A percentile compares a stretch with the other conserved stretches of the same genome.
These are phyloP conservation scores for Coffea humblotiana DNA, from an alignment of 305 asterid species.

Conservation along the genomic window DNA sequence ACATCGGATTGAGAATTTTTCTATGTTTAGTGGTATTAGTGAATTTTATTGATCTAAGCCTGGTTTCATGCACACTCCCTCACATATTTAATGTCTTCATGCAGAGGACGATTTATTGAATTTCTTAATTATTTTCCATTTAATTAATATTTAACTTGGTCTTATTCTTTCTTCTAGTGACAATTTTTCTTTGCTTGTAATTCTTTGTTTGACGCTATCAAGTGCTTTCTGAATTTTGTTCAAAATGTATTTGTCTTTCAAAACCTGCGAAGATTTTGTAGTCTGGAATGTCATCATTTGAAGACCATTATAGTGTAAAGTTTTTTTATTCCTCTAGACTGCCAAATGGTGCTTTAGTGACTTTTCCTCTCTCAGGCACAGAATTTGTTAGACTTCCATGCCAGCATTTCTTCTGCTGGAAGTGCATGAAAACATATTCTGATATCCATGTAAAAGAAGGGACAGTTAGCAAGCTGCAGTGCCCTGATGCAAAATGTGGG, in stretches of 20 bases:
- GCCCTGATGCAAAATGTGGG: conserved; percentile 87
- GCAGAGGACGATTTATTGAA: background rate
- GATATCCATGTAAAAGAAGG: conserved; percentile 81
- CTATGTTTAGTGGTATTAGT: background rate
- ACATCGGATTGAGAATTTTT: background rate
- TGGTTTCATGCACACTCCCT: too few species aligned
- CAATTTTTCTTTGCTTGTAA: background rate
- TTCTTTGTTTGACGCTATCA: background rate
- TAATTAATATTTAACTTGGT: background rate
- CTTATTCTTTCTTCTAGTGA: background rate
- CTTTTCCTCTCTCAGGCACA: conserved; percentile 46
- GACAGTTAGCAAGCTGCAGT: conserved; percentile 64
- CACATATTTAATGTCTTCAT: too few species aligned
- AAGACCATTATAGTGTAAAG: background rate
- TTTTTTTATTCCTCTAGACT: background rate
- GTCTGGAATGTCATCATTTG: background rate
- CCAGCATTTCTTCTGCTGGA: conserved; percentile 73
- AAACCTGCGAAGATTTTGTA: background rate
- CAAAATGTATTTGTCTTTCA: background rate
- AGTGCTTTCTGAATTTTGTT: background rate
- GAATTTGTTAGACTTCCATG: conserved; percentile 81
- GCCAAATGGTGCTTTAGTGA: conserved; percentile 5
- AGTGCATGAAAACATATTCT: conserved; percentile 74
- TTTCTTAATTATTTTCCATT: background rate
- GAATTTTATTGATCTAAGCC: too few species aligned